Conservation (phyloP, 225 moss, liverwort and hornwort species). For the Pseudoscleropodium purum region DNA sequence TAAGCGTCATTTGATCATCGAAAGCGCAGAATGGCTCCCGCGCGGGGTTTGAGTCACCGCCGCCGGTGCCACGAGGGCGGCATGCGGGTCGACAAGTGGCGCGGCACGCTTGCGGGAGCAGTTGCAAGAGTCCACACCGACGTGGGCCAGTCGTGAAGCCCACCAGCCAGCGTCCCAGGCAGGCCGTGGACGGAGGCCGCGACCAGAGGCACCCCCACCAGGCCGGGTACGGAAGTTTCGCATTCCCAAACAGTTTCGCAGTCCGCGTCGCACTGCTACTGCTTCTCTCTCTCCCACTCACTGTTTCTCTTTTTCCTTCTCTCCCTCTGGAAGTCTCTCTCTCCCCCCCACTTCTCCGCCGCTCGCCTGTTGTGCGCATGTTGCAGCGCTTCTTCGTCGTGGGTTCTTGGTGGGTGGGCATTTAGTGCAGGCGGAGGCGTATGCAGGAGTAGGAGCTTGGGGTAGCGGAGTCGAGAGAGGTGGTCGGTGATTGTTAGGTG, state of each 20-base stretch:
- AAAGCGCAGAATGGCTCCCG: not conserved
- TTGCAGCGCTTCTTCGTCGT: not conserved
- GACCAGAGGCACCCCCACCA: not conserved
- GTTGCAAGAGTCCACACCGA: conserved; percentile 30
- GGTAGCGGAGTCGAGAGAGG: not conserved
- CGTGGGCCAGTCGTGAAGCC: conserved; percentile 25
- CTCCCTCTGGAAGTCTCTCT: not conserved
- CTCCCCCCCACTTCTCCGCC: no score
- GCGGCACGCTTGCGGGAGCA: conserved; percentile 19
- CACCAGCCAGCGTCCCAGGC: not conserved
- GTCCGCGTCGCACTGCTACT: not conserved
- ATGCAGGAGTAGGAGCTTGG: not conserved
- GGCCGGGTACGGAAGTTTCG: conserved; percentile 28
- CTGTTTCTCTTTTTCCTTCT: not conserved
- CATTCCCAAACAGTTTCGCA: conserved; percentile 14
- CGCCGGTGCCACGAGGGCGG: conserved; percentile 8
- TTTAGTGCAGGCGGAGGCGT: not conserved
- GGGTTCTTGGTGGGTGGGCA: not conserved
- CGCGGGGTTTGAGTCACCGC: not conserved
- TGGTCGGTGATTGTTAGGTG: not conserved
- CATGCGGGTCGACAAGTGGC: conserved; percentile 29
- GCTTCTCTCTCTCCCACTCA: not conserved
- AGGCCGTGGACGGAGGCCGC: not conserved
- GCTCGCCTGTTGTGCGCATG: not conserved
- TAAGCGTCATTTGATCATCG: not conserved